Evolutionary conservation across 805 yeast species (phyloP).

Genomic region (Kluyveromyces aestuarii): DNA sequence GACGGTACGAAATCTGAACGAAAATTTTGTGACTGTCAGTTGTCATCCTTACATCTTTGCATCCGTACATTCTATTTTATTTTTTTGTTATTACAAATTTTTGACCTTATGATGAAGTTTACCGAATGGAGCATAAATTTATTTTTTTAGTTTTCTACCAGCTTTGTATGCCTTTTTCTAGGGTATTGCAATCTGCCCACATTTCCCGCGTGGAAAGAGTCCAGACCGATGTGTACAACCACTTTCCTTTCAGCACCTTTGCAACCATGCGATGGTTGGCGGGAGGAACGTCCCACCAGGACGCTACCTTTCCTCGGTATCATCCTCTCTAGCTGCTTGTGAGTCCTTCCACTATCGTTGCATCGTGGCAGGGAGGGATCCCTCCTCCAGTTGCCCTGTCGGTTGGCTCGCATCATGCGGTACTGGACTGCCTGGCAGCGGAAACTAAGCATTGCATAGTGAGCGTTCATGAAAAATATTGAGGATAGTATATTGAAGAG

Average conservation of each 20-base stretch:
- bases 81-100: too few species aligned
- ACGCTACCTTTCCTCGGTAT: background rate
- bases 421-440: background rate
- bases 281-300: background rate
- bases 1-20: too few species aligned
- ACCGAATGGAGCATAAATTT: too few species aligned
- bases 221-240: background rate
- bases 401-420: background rate
- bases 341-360: background rate
- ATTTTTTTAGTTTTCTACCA: too few species aligned
- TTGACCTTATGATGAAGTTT: too few species aligned
- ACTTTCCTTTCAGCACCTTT: background rate
- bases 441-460: background rate
- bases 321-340: background rate
- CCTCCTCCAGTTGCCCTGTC: background rate
- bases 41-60: too few species aligned
- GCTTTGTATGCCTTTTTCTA: too few species aligned
- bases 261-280: background rate
- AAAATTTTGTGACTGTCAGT: too few species aligned
- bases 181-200: too few species aligned
- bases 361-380: background rate
- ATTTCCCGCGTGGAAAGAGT: too few species aligned
- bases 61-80: too few species aligned
- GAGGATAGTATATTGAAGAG: background rate
- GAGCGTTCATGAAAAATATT: background rate